Conservation (phyloP, 2,329 filamentous ascomycete species). For the Cryphonectria radicalis region DNA sequence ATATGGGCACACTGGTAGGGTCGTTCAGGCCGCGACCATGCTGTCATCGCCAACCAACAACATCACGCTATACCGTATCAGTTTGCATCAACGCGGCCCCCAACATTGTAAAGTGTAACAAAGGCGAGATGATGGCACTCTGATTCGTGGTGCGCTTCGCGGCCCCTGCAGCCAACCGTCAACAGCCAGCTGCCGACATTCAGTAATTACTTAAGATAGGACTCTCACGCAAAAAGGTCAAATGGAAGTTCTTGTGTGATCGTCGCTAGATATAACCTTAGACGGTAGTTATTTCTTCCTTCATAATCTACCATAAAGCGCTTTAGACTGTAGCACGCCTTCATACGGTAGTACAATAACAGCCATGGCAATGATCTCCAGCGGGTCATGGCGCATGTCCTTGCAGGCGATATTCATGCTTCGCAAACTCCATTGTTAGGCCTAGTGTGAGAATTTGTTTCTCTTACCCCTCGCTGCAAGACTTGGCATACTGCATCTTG, state of each 20-base stretch:
- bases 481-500: too few species aligned
- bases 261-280: background rate
- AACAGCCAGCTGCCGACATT: too few species aligned
- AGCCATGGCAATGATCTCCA: too few species aligned
- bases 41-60: background rate
- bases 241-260: too few species aligned
- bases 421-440: too few species aligned
- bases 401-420: background rate
- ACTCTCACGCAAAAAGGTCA: too few species aligned
- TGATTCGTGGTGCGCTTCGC: background rate
- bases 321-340: background rate
- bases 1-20: background rate
- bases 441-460: too few species aligned
- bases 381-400: background rate
- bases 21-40: background rate
- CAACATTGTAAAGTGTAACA: background rate
- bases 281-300: background rate
- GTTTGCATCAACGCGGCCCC: background rate
- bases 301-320: background rate
- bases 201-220: too few species aligned
- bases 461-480: too few species aligned
- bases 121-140: background rate
- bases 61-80: background rate
- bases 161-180: background rate
- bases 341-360: too few species aligned